Evolutionary conservation across 208 protist genomes (phyloP).

Genomic region (Leishmania tarentolae): DNA sequence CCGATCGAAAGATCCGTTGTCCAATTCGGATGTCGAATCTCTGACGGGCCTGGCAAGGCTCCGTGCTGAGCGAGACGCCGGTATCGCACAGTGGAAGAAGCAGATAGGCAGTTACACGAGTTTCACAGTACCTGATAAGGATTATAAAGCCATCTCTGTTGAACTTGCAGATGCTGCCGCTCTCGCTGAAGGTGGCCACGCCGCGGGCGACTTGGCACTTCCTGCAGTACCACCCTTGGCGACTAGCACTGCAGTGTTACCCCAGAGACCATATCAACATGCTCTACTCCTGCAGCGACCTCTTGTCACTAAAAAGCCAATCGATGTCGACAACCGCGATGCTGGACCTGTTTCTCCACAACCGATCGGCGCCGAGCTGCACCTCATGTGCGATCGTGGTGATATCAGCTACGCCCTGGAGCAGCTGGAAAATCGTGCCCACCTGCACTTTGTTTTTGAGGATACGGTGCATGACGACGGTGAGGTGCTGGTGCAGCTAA

Average conservation of each 20-base stretch:
- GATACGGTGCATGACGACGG: constrained; percentile 79
- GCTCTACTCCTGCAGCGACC: constrained; percentile 59
- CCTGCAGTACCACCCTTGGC: background rate
- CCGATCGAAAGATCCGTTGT: background rate
- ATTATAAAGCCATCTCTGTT: background rate
- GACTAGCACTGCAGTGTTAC: background rate
- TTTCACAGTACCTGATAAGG: constrained; percentile 39
- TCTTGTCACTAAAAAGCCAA: constrained; percentile 39
- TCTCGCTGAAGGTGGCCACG: background rate
- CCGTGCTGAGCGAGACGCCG: constrained; percentile 40
- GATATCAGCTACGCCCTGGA: constrained; percentile 62
- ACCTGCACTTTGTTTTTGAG: constrained; percentile 51
- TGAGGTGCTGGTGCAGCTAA: constrained; percentile 75
- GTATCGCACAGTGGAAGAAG: constrained; percentile 42
- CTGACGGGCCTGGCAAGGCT: constrained; percentile 41
- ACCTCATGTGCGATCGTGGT: constrained; percentile 66
- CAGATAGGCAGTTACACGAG: constrained; percentile 47
- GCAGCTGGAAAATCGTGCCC: constrained; percentile 45
- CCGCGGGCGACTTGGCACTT: background rate
- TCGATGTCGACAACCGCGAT: constrained; percentile 49
- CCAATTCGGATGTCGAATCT: constrained; percentile 9
- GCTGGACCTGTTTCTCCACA: constrained; percentile 37
- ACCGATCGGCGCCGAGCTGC: constrained; percentile 66
- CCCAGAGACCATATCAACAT: constrained; percentile 33
- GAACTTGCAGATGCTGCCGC: background rate